Evolutionary conservation across 2,329 filamentous ascomycete species (phyloP).

Genomic region (Xylaria sp.): DNA sequence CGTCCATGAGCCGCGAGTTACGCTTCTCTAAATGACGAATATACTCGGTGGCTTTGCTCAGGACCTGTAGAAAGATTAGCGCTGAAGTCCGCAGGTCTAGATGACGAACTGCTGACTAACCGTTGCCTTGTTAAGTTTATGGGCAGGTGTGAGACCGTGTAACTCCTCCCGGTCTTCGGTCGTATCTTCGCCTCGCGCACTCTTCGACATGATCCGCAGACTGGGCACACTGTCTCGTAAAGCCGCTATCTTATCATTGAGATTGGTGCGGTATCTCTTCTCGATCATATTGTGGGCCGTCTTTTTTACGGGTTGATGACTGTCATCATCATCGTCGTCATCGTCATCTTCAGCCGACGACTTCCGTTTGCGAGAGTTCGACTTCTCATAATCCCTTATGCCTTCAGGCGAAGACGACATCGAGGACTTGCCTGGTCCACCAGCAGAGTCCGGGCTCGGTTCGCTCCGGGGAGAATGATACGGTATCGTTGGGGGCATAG

Average conservation of each 20-base stretch:
- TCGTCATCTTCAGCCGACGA: slow-evolving; percentile 68
- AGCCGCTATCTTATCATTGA: slow-evolving; percentile 97
- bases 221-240: slow-evolving; percentile 92
- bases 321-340: slow-evolving; percentile 69
- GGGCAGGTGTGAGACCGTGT: slow-evolving; percentile 84
- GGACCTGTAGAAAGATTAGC: slow-evolving; percentile 61
- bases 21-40: slow-evolving; percentile 93
- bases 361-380: slow-evolving; percentile 73
- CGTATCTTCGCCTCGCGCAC: slow-evolving; percentile 72
- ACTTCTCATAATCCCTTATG: slow-evolving; percentile 57
- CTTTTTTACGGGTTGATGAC: slow-evolving; percentile 77
- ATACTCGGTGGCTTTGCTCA: slow-evolving; percentile 96
- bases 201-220: slow-evolving; percentile 84
- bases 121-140: slow-evolving; percentile 98
- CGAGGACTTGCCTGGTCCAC: slow-evolving; percentile 59
- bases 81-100: neutral
- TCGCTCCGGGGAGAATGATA: slow-evolving; percentile 69
- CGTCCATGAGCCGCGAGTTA: slow-evolving; percentile 82
- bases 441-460: slow-evolving; percentile 68
- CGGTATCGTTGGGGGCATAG: slow-evolving; percentile 71
- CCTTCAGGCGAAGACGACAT: slow-evolving; percentile 73
- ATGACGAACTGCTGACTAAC: slow-evolving; percentile 54
- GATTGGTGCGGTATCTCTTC: slow-evolving; percentile 93
- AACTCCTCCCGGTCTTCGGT: slow-evolving; percentile 82
- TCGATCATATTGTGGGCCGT: slow-evolving; percentile 99